Evolutionary conservation across 2,329 filamentous ascomycete species (phyloP).

Genomic region (Grosmannia huntii): DNA sequence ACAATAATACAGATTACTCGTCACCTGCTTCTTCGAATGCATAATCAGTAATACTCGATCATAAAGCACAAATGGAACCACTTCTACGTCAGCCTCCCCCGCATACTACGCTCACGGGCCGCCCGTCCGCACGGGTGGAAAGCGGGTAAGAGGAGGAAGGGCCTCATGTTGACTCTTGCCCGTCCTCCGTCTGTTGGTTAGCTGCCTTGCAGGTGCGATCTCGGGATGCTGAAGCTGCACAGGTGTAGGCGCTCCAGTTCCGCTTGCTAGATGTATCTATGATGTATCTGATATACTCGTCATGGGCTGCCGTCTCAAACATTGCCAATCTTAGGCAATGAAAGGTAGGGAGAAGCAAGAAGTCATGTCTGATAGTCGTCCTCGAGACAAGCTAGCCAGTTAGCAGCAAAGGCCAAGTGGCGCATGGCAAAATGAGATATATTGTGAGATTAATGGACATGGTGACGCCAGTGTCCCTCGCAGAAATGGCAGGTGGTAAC

Average conservation of each 20-base stretch:
- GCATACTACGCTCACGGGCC: background rate
- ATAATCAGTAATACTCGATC: background rate
- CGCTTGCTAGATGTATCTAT: too few relatives aligned
- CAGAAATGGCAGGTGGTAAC: background rate
- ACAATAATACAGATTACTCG: background rate
- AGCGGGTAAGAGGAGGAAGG: background rate
- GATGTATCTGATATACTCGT: background rate
- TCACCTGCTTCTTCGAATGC: background rate
- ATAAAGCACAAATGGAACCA: background rate
- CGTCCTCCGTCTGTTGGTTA: background rate
- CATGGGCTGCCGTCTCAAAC: background rate
- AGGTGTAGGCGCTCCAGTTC: background rate
- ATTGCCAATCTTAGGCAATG: background rate
- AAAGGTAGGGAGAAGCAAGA: background rate
- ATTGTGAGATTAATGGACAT: too few relatives aligned
- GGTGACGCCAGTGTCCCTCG: background rate
- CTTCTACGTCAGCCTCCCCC: conserved; percentile 1
- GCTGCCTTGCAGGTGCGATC: background rate
- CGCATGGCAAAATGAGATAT: too few relatives aligned
- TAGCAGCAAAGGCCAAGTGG: background rate
- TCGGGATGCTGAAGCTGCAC: background rate
- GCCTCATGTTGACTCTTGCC: background rate
- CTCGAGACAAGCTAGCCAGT: background rate
- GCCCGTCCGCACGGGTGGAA: background rate
- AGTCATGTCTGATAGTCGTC: background rate